Evolutionary conservation across 2,329 filamentous ascomycete species (phyloP).

Genomic region (Aspergillus sp.): DNA sequence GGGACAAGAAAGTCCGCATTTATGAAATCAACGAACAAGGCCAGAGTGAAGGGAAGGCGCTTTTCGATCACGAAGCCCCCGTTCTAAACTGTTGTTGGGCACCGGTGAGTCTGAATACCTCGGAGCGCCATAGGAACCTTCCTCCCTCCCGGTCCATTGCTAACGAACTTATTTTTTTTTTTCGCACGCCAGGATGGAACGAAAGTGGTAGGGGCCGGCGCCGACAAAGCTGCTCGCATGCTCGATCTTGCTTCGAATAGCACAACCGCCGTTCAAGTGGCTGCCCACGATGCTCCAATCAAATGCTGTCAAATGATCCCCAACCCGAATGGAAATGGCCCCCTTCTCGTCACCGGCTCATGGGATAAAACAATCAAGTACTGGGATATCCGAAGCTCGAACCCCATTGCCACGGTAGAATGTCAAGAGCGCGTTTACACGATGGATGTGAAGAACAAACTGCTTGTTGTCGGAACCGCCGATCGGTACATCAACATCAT

Average conservation of each 20-base stretch:
- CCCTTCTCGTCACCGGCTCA: constrained; percentile 84
- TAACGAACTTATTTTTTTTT: constrained; percentile 7
- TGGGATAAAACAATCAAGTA: constrained; percentile 60
- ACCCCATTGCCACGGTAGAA: constrained; percentile 46
- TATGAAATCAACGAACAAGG: constrained; percentile 83
- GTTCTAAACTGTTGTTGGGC: constrained; percentile 86
- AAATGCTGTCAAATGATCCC: constrained; percentile 77
- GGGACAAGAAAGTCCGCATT: constrained; percentile 97
- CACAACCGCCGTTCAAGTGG: constrained; percentile 65
- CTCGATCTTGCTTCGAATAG: constrained; percentile 69
- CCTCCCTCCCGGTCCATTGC: constrained; percentile 3
- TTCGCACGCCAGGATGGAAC: constrained; percentile 70
- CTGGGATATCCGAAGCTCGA: constrained; percentile 55
- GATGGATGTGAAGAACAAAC: constrained; percentile 84
- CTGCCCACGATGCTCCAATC: constrained; percentile 81
- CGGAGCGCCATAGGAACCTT: neutral
- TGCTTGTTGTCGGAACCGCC: constrained; percentile 88
- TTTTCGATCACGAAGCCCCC: constrained; percentile 82
- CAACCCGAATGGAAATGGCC: constrained; percentile 52
- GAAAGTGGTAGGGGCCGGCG: constrained; percentile 82
- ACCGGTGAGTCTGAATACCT: constrained; percentile 59
- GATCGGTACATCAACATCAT: constrained; percentile 96
- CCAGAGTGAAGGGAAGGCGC: constrained; percentile 78
- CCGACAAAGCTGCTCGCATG: constrained; percentile 86
- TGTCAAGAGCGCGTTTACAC: constrained; percentile 67